Percentiles rank a stretch among this genome's conserved stretches.
Conservation (phyloP, 148 eudicot species). For the Camellia japonica region DNA sequence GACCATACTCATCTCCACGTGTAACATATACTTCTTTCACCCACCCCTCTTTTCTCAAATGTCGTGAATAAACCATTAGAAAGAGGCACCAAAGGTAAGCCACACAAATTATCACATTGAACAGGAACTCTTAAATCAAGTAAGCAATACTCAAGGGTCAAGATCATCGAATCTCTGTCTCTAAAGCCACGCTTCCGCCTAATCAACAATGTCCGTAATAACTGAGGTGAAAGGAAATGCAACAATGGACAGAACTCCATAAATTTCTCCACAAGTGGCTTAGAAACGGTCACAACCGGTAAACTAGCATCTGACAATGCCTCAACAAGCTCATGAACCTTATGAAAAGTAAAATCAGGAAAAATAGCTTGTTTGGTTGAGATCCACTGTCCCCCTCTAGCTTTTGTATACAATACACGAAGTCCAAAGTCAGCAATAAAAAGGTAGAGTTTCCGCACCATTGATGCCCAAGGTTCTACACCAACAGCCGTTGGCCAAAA, state of each 20-base stretch:
- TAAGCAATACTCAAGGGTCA: slow-evolving; percentile 90
- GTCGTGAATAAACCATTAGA: slow-evolving; percentile 74
- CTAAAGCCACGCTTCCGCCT: slow-evolving; percentile 73
- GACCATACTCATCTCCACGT: slow-evolving; percentile 69
- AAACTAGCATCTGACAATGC: slow-evolving; percentile 81
- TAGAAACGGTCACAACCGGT: slow-evolving; percentile 64
- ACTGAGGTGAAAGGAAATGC: slow-evolving; percentile 86
- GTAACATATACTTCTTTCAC: slow-evolving; percentile 76
- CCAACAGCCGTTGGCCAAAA: slow-evolving; percentile 74
- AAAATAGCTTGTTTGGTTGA: slow-evolving; percentile 84
- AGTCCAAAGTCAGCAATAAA: slow-evolving; percentile 75
- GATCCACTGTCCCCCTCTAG: slow-evolving; percentile 97
- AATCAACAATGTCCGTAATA: slow-evolving; percentile 73
- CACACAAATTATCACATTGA: slow-evolving; percentile 59
- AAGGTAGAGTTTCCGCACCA: slow-evolving; percentile 76
- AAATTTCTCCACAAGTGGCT: slow-evolving; percentile 69
- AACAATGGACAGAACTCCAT: slow-evolving; percentile 76
- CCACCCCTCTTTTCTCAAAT: slow-evolving; percentile 65
- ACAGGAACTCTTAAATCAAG: slow-evolving; percentile 60
- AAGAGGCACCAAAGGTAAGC: slow-evolving; percentile 85
- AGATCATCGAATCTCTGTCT: slow-evolving; percentile 61
- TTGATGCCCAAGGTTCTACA: slow-evolving; percentile 87
- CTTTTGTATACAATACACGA: slow-evolving; percentile 78
- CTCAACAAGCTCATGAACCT: slow-evolving; percentile 66
- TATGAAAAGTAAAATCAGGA: slow-evolving; percentile 79